Evolutionary conservation across 176 grass and related monocot genomes (phyloP).

Genomic region (Puccinellia tenuiflora): DNA sequence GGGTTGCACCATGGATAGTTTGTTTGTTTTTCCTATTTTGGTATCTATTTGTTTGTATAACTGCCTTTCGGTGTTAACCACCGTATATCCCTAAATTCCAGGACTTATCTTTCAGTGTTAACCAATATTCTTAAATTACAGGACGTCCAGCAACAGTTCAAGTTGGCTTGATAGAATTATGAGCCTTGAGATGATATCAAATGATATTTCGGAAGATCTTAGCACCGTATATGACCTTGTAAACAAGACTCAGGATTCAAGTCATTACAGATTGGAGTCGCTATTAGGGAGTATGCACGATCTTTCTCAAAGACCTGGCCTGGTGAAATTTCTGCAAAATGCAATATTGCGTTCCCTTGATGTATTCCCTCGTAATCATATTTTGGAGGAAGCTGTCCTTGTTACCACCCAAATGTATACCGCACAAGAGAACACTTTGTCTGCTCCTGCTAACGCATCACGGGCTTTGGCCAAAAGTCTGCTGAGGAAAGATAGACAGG

Average conservation of each 20-base stretch:
- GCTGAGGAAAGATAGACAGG: slow-evolving; percentile 88
- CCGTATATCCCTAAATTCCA: slow-evolving; percentile 21
- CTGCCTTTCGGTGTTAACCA: not conserved
- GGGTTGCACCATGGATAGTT: not conserved
- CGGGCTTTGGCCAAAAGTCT: slow-evolving; percentile 83
- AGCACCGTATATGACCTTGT: slow-evolving; percentile 47
- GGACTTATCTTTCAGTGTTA: slow-evolving; percentile 24
- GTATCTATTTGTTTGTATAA: not conserved
- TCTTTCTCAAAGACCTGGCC: slow-evolving; percentile 38
- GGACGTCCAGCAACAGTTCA: slow-evolving; percentile 75
- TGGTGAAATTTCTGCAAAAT: slow-evolving; percentile 67
- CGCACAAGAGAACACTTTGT: slow-evolving; percentile 33
- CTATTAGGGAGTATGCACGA: slow-evolving; percentile 47
- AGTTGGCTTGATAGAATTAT: slow-evolving; percentile 82
- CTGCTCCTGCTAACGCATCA: slow-evolving; percentile 45
- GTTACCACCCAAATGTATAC: slow-evolving; percentile 40
- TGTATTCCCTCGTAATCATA: slow-evolving; percentile 77
- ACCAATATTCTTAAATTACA: slow-evolving; percentile 27
- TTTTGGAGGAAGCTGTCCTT: slow-evolving; percentile 89
- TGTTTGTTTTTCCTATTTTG: not conserved
- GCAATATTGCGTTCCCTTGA: slow-evolving; percentile 68
- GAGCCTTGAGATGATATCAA: slow-evolving; percentile 67
- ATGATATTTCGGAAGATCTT: slow-evolving; percentile 74
- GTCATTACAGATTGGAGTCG: slow-evolving; percentile 37
- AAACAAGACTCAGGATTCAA: slow-evolving; percentile 46